Base-by-base conservation (phyloP, 2,329 filamentous ascomycete genomes). In the Calonectria ilicicola region DNA sequence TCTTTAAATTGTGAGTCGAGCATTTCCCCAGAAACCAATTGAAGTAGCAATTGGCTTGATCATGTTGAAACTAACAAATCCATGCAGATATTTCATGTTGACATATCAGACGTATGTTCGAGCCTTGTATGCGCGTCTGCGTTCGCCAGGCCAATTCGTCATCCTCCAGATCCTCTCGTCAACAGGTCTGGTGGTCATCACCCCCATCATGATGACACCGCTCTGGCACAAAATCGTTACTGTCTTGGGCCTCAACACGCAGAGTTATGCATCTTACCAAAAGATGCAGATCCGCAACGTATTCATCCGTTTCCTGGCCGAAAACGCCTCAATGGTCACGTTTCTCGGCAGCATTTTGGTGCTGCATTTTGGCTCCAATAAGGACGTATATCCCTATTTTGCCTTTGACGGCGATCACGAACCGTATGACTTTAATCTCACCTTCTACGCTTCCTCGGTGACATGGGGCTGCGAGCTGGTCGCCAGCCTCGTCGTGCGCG, bases 91-190 rank as follows among this genome's bases (percentile, higher is more conserved):
- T 82, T 93, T 92, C 81, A 91, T 91, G 86, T 83, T 93, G 65
- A 93, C 92, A 7, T 93, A 93, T 82, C 91, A 93, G 82, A 93
- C 91, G 5, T 93, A 93, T 82, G 92, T 93, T 15, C 91, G 92
- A 65, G 91, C 92, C 14, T 83, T 93, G 70, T 93, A 93, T 80
- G 92, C 92, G 17, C 91, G 92, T 21, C 88, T 93, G 17, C 91
- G 92, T 74, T 91, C 90, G 7, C 92, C 91, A 0, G 83, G 86
- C 46, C 91, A 93, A 82, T 93, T 93, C 83, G 86, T 93, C 70
- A 86, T 89, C 75, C 89, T 93, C 44, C 92, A 93, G 81, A 82
- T 91, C 19, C 85, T 93, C 73, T 93, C 91, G 1, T 92, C 91
- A 21, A 88, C 89, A 12, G 87, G 89, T 68, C 88, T 93, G 66